Percentiles rank a stretch among this genome's conserved stretches.
Conservation (phyloP, 176 grass and related monocot species). For the Eleusine indica region DNA sequence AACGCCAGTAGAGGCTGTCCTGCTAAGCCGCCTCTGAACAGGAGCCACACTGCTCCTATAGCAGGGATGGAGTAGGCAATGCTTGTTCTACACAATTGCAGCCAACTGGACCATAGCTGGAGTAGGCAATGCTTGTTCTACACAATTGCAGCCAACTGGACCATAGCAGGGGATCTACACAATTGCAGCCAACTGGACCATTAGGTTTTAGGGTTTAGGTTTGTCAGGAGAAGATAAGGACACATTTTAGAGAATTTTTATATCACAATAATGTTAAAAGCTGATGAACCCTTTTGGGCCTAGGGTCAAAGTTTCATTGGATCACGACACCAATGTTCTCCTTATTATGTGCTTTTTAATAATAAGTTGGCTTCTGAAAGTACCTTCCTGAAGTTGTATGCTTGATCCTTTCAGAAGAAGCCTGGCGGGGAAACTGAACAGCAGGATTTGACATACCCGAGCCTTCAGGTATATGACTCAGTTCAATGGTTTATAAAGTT, state of each 20-base stretch:
- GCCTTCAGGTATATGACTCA: conserved; percentile 69
- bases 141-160: background rate
- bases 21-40: background rate
- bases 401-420: conserved; percentile 58
- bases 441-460: conserved; percentile 62
- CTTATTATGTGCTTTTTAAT: background rate
- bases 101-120: background rate
- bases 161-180: background rate
- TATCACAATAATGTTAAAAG: background rate
- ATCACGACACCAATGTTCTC: background rate
- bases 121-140: background rate
- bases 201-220: background rate
- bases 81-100: background rate
- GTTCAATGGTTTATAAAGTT: conserved; percentile 4
- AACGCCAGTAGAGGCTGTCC: background rate
- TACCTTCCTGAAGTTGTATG: conserved; percentile 4
- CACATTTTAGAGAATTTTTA: background rate
- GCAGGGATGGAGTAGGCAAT: background rate
- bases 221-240: background rate
- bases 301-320: background rate
- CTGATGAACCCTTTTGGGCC: background rate
- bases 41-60: background rate
- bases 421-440: conserved; percentile 54
- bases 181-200: background rate
- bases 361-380: background rate